These are phyloP conservation scores for Tuber indicum DNA, from an alignment of 495 filamentous ascomycete genomes.

Conservation along the genomic window DNA sequence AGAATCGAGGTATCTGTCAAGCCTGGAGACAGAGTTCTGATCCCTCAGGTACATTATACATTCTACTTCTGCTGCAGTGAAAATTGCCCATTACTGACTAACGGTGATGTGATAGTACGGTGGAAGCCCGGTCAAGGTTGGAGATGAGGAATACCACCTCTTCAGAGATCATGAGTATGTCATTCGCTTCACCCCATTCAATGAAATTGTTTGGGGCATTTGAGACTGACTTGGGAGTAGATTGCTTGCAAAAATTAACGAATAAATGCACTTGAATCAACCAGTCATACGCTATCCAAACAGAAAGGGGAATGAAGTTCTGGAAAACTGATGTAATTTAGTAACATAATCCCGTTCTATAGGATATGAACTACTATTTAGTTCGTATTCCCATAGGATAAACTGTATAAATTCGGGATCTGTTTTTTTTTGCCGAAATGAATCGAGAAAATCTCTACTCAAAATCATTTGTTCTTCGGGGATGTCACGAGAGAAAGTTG, in stretches of 20 bases:
- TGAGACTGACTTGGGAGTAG: slow-evolving; percentile 44
- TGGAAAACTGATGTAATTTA: background rate
- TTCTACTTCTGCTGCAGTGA: background rate
- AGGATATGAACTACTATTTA: background rate
- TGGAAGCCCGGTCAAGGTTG: slow-evolving; percentile 92
- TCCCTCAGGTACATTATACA: slow-evolving; percentile 69
- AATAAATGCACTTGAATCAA: slow-evolving; percentile 46
- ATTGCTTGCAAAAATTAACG: slow-evolving; percentile 83
- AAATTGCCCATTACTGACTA: slow-evolving; percentile 9
- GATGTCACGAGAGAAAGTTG: background rate
- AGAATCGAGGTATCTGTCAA: slow-evolving; percentile 71
- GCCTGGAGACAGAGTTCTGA: slow-evolving; percentile 86
- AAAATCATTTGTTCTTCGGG: background rate
- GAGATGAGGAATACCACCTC: slow-evolving; percentile 89
- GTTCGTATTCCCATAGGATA: background rate
- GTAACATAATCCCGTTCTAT: background rate
- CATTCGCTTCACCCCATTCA: slow-evolving; percentile 1
- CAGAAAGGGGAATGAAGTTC: background rate
- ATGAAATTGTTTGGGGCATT: background rate
- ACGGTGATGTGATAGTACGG: slow-evolving; percentile 61
- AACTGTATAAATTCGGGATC: background rate
- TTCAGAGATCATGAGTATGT: slow-evolving; percentile 96
- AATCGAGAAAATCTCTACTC: slow-evolving; percentile 3
- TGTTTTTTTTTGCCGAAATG: background rate
- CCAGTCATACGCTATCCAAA: background rate